Evolutionary conservation across 805 yeast species (phyloP).

Genomic region (Cyberlindnera mrakii): DNA sequence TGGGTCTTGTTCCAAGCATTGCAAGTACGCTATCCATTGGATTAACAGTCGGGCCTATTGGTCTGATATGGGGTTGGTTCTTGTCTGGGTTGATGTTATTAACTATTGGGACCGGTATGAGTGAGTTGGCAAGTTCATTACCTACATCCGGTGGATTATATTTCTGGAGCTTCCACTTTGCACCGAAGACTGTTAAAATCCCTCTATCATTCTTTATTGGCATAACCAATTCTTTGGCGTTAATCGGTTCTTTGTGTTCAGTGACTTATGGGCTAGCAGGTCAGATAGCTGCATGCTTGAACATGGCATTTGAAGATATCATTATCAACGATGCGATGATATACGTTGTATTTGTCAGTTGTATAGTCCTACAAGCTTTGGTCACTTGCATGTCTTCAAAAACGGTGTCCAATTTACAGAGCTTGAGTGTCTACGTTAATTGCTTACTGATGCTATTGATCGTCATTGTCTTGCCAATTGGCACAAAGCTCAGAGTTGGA

Average conservation of each 20-base stretch:
- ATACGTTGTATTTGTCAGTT: slow-evolving; percentile 62
- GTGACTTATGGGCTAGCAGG: slow-evolving; percentile 62
- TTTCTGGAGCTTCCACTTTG: slow-evolving; percentile 59
- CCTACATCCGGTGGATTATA: slow-evolving; percentile 76
- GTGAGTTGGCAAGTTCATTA: slow-evolving; percentile 59
- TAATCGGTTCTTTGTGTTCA: slow-evolving; percentile 62
- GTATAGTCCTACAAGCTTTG: slow-evolving; percentile 34
- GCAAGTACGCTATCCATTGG: slow-evolving; percentile 45
- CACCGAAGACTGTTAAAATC: slow-evolving; percentile 45
- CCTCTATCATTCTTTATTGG: slow-evolving; percentile 61
- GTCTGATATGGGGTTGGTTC: slow-evolving; percentile 69
- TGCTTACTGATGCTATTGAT: slow-evolving; percentile 45
- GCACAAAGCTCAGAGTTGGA: slow-evolving; percentile 28
- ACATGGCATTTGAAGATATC: slow-evolving; percentile 40
- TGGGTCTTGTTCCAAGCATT: slow-evolving; percentile 61
- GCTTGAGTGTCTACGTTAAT: slow-evolving; percentile 51
- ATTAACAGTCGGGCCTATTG: slow-evolving; percentile 47
- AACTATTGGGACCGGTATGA: slow-evolving; percentile 53
- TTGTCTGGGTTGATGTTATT: slow-evolving; percentile 49
- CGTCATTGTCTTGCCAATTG: slow-evolving; percentile 61
- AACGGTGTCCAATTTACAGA: slow-evolving; percentile 51
- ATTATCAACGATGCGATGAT: slow-evolving; percentile 44
- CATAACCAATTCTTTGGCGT: slow-evolving; percentile 58
- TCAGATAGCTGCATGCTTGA: slow-evolving; percentile 49
- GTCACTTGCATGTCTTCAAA: slow-evolving; percentile 48